Conservation (phyloP, 1,284 basidiomycete species). For the Cryptococcus amylolentus region DNA sequence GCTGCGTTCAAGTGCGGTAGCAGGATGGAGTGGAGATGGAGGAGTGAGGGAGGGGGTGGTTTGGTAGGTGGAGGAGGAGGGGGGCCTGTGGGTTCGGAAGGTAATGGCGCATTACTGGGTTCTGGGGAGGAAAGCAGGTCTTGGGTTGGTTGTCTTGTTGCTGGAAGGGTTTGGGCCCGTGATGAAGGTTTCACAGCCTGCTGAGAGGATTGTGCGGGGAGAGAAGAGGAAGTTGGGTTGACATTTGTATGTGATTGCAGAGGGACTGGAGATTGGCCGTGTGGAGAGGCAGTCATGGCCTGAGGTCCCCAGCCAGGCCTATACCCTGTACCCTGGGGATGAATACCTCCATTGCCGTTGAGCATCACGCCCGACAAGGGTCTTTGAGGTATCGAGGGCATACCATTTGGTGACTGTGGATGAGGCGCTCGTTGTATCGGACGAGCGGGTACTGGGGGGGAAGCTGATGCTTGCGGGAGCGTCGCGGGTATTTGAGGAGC, state of each 20-base stretch:
- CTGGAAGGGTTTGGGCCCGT: background rate
- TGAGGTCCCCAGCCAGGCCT: slow-evolving; percentile 6
- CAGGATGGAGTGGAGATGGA: slow-evolving; percentile 76
- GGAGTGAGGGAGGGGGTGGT: slow-evolving; percentile 67
- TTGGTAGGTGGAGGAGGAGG: slow-evolving; percentile 78
- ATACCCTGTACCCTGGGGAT: background rate
- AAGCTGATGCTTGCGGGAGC: slow-evolving; percentile 10
- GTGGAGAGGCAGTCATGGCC: slow-evolving; percentile 11
- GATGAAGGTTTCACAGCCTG: background rate
- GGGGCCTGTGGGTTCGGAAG: slow-evolving; percentile 40
- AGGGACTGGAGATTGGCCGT: slow-evolving; percentile 1
- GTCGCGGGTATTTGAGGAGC: background rate
- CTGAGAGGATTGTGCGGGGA: background rate
- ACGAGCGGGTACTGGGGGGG: slow-evolving; percentile 23
- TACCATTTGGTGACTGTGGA: slow-evolving; percentile 6
- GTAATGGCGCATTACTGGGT: background rate
- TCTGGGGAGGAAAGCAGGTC: slow-evolving; percentile 35
- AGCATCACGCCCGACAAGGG: slow-evolving; percentile 1
- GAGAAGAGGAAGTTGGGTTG: background rate
- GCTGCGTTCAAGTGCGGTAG: slow-evolving; percentile 70
- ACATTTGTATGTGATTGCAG: background rate
- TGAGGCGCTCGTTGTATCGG: slow-evolving; percentile 11
- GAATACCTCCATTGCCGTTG: too few relatives aligned
- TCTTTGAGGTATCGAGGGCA: slow-evolving; percentile 6
- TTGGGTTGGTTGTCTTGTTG: slow-evolving; percentile 19